Evolutionary conservation across 2,329 filamentous ascomycete genomes (phyloP), one percentile per base, ranked within the genome.

Genomic region (Aspergillus udagawae): DNA sequence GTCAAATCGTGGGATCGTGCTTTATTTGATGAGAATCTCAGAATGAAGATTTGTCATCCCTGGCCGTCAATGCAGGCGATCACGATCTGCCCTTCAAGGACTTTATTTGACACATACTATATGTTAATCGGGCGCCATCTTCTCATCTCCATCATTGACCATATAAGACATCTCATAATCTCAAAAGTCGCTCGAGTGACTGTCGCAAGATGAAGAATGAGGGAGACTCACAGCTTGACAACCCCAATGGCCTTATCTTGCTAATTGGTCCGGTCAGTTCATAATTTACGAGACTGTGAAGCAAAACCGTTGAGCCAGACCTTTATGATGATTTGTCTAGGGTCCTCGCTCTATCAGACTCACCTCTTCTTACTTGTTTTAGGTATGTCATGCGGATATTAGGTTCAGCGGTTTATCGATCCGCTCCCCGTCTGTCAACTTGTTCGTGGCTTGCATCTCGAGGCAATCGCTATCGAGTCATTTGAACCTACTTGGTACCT

Each of bases 381-480:
- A 62, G 58, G 63, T 56, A 68, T 70, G 65, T 70, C 68, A 70
- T 72, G 66, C 62, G 69, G 60, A 54, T 64, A 45, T 64, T 69
- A 71, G 61, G 68, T 69, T 72, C 64, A 66, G 67, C 68, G 68
- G 64, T 70, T 65, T 62, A 62, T 69, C 64, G 65, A 71, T 67
- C 68, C 68, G 68, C 60, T 70, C 60, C 66, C 62, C 58, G 59
- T 64, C 62, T 62, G 58, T 61, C 56, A 63, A 60, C 60, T 65
- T 52, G 56, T 56, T 53, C 56, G 54, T 61, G 54, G 60, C 49
- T 55, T 52, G 45, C 49, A 56, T 25, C 51, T 49, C 49, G 56
- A 55, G 53, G 41, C 32, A 47, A 47, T 47, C 2, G 44, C 12
- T 14, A 25, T 51, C 49, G 29, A 35, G 35, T 35, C 49, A 35